Conservation (phyloP, 768 basidiomycete genomes). For the Candolleomyces aberdarensis region DNA sequence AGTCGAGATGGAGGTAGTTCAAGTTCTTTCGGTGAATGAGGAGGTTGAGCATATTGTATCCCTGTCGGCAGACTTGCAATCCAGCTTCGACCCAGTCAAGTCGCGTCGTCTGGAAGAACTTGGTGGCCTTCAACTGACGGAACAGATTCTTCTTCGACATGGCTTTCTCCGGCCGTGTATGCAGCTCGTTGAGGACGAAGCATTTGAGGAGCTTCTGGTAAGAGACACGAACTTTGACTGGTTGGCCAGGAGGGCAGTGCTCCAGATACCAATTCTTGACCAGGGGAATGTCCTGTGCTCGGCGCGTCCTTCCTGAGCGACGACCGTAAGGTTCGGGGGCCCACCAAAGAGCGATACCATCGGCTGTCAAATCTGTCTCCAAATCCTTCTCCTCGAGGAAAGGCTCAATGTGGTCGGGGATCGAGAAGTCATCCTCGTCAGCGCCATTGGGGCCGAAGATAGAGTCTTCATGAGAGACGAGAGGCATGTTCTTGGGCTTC, state of each 20-base stretch:
- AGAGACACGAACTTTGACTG: slow-evolving; percentile 97
- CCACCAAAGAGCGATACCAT: slow-evolving; percentile 98
- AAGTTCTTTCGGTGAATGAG: slow-evolving; percentile 98
- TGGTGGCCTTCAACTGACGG: slow-evolving; percentile 94
- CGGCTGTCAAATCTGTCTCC: slow-evolving; percentile 90
- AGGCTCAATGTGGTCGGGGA: slow-evolving; percentile 73
- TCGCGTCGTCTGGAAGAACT: slow-evolving; percentile 98
- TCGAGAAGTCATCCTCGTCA: slow-evolving; percentile 85
- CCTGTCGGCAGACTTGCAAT: slow-evolving; percentile 96
- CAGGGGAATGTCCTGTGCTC: slow-evolving; percentile 93
- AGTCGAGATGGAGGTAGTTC: slow-evolving; percentile 94
- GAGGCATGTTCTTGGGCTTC: slow-evolving; percentile 75
- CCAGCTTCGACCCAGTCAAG: slow-evolving; percentile 99
- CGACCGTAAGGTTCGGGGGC: slow-evolving; percentile 94
- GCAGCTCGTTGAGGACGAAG: slow-evolving; percentile 92
- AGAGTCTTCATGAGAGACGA: slow-evolving; percentile 86
- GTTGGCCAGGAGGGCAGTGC: slow-evolving; percentile 93
- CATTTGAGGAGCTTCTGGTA: slow-evolving; percentile 98
- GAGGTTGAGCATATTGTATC: slow-evolving; percentile 99
- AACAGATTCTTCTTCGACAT: slow-evolving; percentile 99
- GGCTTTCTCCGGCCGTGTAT: slow-evolving; percentile 86
- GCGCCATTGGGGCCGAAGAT: slow-evolving; percentile 86
- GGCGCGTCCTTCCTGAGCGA: slow-evolving; percentile 86
- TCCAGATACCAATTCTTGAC: slow-evolving; percentile 99
- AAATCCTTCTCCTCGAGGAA: slow-evolving; percentile 79